Evolutionary conservation across 306 rosid genomes (phyloP), one percentile per base, ranked within the genome.

Genomic region (Lathyrus aphaca): DNA sequence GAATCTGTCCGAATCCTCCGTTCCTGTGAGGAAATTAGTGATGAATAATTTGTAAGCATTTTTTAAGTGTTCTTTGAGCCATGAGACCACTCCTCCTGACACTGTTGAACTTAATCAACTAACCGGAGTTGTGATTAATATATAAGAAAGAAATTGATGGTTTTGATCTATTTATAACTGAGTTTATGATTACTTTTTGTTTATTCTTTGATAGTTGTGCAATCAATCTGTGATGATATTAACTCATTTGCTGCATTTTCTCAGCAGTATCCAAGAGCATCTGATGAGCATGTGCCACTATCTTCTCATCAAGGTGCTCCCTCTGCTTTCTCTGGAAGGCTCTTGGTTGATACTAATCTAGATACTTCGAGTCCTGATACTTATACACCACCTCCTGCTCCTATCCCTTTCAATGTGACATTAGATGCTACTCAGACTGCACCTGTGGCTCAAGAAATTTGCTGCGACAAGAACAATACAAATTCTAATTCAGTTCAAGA

Each of bases 291-390:
- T 49, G 82, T 86, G 50, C 99, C 91, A 2, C 49, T 89, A 72
- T 89, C 99, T 45, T 86, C 97, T 64, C 86, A 74, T 70, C 89
- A 57, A 16, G 83, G 79, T 61, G 81, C 80, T 70, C 57, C 83
- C 61, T 45, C 92, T 66, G 78, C 80, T 71, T 79, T 85, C 71
- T 68, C 97, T 56, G 56, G 83, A 4, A 85, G 91, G 70, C 92
- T 86, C 30, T 88, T 91, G 27, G 97, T 95, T 21, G 97, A 91
- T 79, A 86, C 96, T 12, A 95, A 89, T 77, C 88, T 91, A 72
- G 96, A 91, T 46, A 91, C 97, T 30, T 83, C 95, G 54, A 86
- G 82, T 66, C 99, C 96, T 42, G 97, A 91, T 79, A 89, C 92
- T 56, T 86, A 86, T 63, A 95, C 92, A 81, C 80, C 96, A 3